Base-by-base conservation (phyloP, 805 yeast species). In the Metschnikowia matae region DNA sequence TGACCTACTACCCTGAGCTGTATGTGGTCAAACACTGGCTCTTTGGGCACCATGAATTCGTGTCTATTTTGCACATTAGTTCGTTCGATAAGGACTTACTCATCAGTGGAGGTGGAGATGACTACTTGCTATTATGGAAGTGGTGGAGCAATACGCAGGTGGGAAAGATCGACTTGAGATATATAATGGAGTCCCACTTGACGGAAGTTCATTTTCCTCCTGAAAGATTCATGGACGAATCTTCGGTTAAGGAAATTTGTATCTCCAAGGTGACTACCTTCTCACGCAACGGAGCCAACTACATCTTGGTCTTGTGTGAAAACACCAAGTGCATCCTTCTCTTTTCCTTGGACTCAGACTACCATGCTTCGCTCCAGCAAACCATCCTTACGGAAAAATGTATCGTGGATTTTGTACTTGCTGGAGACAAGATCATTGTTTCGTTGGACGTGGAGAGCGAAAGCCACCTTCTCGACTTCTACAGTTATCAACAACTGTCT, bases 51-150 rank as follows among this genome's bases (percentile, higher is more conserved):
- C 73, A 75, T 40, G 87, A 89, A 66, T 95, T 89, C 57, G 84
- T 94, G 8, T 85, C 96, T 1, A 72, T 80, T 6, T 64, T 94
- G 55, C 65, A 75, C 32, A 69, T 83, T 13, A 84, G 89, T 20
- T 54, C 64, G 3, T 81, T 83, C 74, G 66, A 80, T 35, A 62
- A 70, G 3, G 62, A 71, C 20, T 61, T 80, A 17, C 72, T 94
- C 48, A 66, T 91, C 21, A 85, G 94, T 62, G 98, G 85, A 3
- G 99, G 99, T 34, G 99, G 99, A 56, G 99, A 94, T 64, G 81
- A 80, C 48, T 82, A 67, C 56, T 61, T 94, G 11, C 74, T 79
- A 52, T 64, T 82, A 17, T 92, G 98, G 97, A 76, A 87, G 54
- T 90, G 97, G 96, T 65, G 64, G 48, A 62, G 68, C 13, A 70